Evolutionary conservation across 208 protist species (phyloP).

Genomic region (Acanthamoeba triangularis): DNA sequence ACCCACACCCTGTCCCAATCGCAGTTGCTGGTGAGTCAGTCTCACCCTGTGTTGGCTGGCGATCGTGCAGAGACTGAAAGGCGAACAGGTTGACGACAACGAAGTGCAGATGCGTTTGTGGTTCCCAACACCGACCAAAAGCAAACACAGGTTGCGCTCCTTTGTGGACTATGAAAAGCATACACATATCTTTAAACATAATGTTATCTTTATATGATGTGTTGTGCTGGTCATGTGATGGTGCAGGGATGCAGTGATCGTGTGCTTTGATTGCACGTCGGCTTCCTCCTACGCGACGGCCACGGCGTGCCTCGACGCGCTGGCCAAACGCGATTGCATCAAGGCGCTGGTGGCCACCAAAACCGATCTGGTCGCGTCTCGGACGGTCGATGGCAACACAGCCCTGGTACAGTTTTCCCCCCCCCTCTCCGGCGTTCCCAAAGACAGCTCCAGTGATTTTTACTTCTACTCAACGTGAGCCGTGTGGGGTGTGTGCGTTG

Average conservation of each 20-base stretch:
- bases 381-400: neutral
- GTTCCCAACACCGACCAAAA: neutral
- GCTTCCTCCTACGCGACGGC: neutral
- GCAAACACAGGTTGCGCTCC: too few species aligned
- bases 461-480: neutral
- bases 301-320: neutral
- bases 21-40: too few species aligned
- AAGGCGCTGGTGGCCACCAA: constrained; percentile 31
- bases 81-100: neutral
- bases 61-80: neutral
- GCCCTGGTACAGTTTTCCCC: neutral
- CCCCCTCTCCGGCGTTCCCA: neutral
- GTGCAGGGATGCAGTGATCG: neutral
- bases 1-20: too few species aligned
- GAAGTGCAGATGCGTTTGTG: neutral
- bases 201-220: neutral
- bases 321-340: neutral
- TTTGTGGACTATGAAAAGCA: too few species aligned
- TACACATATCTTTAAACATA: neutral
- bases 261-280: constrained; percentile 2
- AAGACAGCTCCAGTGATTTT: neutral
- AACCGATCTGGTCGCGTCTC: neutral
- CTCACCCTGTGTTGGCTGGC: neutral
- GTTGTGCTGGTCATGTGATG: neutral
- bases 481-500: too few species aligned